These are phyloP conservation scores for Trypanosoma melophagium DNA, from an alignment of 208 protist genomes.

Conservation along the genomic window DNA sequence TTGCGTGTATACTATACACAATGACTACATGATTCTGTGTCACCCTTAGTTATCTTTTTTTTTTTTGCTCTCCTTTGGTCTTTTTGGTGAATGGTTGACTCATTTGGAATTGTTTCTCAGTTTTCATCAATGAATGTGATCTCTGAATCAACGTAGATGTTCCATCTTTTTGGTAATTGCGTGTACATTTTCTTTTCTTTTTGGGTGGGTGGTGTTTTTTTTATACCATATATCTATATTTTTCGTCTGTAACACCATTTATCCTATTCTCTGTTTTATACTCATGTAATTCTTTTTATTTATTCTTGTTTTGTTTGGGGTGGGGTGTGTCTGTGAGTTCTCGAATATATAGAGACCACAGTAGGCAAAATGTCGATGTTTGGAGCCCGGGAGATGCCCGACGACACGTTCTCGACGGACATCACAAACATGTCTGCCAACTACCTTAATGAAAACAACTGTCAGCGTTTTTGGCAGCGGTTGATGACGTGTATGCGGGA, in stretches of 20 bases:
- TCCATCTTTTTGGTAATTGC: too few species aligned
- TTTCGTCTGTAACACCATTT: too few species aligned
- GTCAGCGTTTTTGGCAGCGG: constrained; percentile 78
- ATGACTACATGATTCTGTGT: background rate
- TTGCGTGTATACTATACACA: background rate
- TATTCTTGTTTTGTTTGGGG: background rate
- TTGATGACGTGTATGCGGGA: constrained; percentile 83
- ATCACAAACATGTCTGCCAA: constrained; percentile 56
- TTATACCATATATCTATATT: too few species aligned
- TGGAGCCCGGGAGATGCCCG: constrained; percentile 63
- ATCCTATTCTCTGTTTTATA: too few species aligned
- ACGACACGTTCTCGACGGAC: constrained; percentile 60
- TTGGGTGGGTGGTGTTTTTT: too few species aligned
- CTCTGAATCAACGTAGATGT: too few species aligned
- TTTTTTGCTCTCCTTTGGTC: background rate
- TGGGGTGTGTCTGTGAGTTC: background rate
- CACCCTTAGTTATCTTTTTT: background rate
- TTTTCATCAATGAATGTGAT: background rate
- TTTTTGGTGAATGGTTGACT: background rate
- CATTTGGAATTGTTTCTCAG: background rate
- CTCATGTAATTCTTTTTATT: constrained; percentile 1
- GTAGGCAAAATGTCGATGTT: constrained; percentile 67
- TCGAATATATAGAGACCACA: background rate
- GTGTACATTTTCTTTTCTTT: too few species aligned
- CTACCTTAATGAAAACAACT: constrained; percentile 73